These are phyloP conservation scores for Capillidium heterosporum DNA, from an alignment of 371 early-diverging fungal genomes.

Conservation along the genomic window DNA sequence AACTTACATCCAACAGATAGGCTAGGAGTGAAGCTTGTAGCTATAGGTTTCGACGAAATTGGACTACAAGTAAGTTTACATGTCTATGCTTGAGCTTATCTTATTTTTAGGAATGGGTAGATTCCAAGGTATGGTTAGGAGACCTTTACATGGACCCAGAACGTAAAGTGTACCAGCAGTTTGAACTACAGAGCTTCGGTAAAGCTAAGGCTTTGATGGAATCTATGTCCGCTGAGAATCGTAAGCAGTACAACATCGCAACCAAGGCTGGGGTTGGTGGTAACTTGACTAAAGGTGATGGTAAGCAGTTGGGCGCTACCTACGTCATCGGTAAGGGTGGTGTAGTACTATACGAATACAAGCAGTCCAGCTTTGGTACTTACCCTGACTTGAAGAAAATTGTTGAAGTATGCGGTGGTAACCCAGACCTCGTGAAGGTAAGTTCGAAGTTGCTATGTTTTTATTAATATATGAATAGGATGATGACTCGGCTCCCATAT, in stretches of 20 bases:
- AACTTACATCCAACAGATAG: too few species aligned
- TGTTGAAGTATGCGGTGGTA: neutral
- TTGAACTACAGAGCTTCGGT: neutral
- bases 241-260: neutral
- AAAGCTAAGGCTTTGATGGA: neutral
- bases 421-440: neutral
- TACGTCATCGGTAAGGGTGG: neutral
- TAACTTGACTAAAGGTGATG: neutral
- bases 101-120: neutral
- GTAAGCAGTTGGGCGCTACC: neutral
- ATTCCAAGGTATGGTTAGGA: neutral
- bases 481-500: too few species aligned
- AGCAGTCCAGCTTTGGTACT: neutral
- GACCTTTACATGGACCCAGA: constrained; percentile 2
- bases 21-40: neutral
- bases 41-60: neutral
- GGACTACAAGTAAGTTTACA: neutral
- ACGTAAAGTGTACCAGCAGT: neutral
- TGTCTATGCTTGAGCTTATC: neutral
- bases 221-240: neutral
- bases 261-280: neutral
- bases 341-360: neutral
- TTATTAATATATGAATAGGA: too few species aligned
- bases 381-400: neutral
- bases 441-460: neutral